Evolutionary conservation across 208 protist species (phyloP).

Genomic region (Leishmania aethiopica): DNA sequence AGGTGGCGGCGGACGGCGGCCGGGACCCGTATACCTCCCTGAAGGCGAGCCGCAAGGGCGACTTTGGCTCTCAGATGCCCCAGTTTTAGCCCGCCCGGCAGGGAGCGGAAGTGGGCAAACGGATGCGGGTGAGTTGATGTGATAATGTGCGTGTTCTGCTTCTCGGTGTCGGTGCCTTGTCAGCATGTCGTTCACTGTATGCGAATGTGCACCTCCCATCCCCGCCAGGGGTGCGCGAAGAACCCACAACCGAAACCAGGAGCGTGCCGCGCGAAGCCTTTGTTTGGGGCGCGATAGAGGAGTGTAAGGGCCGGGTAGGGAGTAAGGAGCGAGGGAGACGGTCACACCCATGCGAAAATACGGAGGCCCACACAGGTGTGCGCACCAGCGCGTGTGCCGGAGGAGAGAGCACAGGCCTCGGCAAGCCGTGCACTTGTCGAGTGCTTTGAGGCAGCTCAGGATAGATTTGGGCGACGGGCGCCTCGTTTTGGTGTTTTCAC

Average conservation of each 20-base stretch:
- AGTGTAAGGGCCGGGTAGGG: too few relatives aligned
- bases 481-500: not conserved
- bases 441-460: not conserved
- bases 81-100: slow-evolving; percentile 41
- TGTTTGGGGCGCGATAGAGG: not conserved
- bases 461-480: not conserved
- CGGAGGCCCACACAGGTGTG: not conserved
- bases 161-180: not conserved
- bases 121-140: not conserved
- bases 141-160: not conserved
- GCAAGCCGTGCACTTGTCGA: not conserved
- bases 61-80: slow-evolving; percentile 60
- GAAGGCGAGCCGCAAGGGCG: slow-evolving; percentile 52
- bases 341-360: not conserved
- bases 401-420: not conserved
- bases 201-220: not conserved
- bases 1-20: slow-evolving; percentile 80
- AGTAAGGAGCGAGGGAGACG: not conserved
- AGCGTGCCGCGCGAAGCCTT: not conserved
- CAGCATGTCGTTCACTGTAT: not conserved
- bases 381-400: not conserved
- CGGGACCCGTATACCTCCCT: slow-evolving; percentile 74
- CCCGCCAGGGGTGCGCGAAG: not conserved
- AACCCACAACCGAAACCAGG: not conserved
- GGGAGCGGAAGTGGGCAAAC: not conserved